Base-by-base conservation (phyloP, 2,329 filamentous ascomycete genomes). In the Sphaerulina vaccinii region DNA sequence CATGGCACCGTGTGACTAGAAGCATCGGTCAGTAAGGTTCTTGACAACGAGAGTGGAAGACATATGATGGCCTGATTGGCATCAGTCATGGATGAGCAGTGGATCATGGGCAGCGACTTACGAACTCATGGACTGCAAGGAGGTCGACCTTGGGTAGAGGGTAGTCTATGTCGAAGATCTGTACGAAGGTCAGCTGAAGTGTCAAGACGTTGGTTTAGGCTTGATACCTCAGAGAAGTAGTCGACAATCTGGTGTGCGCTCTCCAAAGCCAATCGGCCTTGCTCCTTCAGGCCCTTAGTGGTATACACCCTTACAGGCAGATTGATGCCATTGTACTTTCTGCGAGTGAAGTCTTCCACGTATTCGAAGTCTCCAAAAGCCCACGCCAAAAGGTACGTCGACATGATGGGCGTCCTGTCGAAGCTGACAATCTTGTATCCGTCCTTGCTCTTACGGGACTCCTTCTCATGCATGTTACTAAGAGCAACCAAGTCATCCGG, bases 321-420 rank as follows among this genome's bases (percentile, higher is more conserved):
- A 66, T 83, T 85, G 75, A 91, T 90, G 66, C 90, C 92, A 55
- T 95, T 88, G 74, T 99, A 97, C 70, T 87, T 85, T 62, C 92
- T 85, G 66, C 90, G 81, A 2, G 93, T 99, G 68, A 88, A 87
- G 47, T 87, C 88, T 74, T 99, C 93, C 49, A 97, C 84, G 64
- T 96, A 96, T 72, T 97, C 92, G 59, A 99, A 97, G 70, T 99
- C 92, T 52, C 93, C 93, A 56, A 96, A 82, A 18, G 92, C 91
- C 93, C 93, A 96, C 18, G 91, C 90, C 21, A 95, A 77, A 23
- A 96, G 82, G 72, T 95, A 87, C 6, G 71, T 95, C 75, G 88
- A 93, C 91, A 96, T 96, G 63, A 91, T 74, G 1, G 91, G 91
- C 10, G 88, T 90, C 48, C 80, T 84, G 66, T 93, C 88, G 62